Percentiles rank a stretch among this genome's conserved stretches.
These are phyloP conservation scores for Rhynchosporium agropyri DNA, from an alignment of 2,329 filamentous ascomycete genomes.

Conservation along the genomic window DNA sequence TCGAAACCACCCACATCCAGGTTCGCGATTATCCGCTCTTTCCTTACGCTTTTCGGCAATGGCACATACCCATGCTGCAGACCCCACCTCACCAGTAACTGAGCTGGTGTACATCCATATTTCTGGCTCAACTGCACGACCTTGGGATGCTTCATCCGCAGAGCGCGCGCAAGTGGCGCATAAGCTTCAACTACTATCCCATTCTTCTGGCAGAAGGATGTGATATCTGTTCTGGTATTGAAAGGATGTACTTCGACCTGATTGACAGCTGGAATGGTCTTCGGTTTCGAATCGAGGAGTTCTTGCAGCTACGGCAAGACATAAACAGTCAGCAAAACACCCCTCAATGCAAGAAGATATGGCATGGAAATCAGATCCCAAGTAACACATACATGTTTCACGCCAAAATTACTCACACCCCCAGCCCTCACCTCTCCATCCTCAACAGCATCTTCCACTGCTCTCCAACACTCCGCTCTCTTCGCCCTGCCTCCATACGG, in stretches of 20 bases:
- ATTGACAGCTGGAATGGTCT: conserved; percentile 69
- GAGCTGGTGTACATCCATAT: conserved; percentile 70
- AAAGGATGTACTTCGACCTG: conserved; percentile 85
- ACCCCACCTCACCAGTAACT: conserved; percentile 77
- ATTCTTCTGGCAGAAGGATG: conserved; percentile 65
- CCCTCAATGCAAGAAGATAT: background rate
- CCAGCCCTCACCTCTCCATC: conserved; percentile 71
- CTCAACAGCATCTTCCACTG: conserved; percentile 73
- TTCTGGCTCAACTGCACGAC: conserved; percentile 65
- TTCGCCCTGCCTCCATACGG: conserved; percentile 73
- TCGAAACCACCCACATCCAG: conserved; percentile 61
- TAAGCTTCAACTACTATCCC: conserved; percentile 77
- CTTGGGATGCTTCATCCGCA: conserved; percentile 68
- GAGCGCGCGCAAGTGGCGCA: conserved; percentile 72
- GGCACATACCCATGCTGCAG: conserved; percentile 74
- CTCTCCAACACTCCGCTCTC: conserved; percentile 73
- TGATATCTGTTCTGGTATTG: conserved; percentile 71
- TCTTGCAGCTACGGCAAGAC: conserved; percentile 35
- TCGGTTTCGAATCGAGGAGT: conserved; percentile 45
- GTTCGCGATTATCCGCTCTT: conserved; percentile 67
- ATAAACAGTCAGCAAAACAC: background rate
- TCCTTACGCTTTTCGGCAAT: conserved; percentile 70
- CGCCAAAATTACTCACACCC: conserved; percentile 79
- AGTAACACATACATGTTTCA: conserved; percentile 62
- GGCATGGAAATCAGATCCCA: background rate